Base-by-base conservation (phyloP, 225 moss, liverwort and hornwort species). In the Straminergon stramineum region DNA sequence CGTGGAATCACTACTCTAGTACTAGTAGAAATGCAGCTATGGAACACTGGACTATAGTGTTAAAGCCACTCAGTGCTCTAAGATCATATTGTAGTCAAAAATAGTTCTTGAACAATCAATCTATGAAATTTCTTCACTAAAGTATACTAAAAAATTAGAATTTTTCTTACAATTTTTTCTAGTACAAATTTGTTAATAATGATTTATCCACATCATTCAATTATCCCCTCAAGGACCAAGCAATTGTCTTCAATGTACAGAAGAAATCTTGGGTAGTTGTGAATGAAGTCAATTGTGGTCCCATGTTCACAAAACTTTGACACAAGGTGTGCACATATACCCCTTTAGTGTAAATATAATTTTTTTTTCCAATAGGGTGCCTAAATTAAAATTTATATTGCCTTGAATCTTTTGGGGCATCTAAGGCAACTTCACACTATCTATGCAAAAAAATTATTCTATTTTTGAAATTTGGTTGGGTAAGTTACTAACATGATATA, bases 361-460 rank as follows among this genome's bases (percentile, higher is more conserved):
- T n/a, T n/a, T 4, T n/a, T 11, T 13, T 69, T 2, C 4, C 9
- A 32, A n/a, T 69, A 0, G 2, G 1, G 2, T 39, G 13, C 0
- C 7, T 0, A 7, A 2, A 23, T 39, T 8, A n/a, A 69, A 69
- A 13, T n/a, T 69, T n/a, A 23, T 23, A 0, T 13, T n/a, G 13
- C 69, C 4, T 23, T n/a, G 4, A n/a, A n/a, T 4, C 13, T 22
- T n/a, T 13, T 2, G 0, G 4, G 9, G 48, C 48, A 48, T 6
- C 45, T 45, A 6, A 45, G 45, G 10, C 4, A n/a, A 22, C 13
- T 69, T n/a, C 1, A 0, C 0, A n/a, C 7, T 22, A 4, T 2
- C 21, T 37, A 7, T n/a, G 20, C 22, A 68, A n/a, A 21, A 68
- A 22, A 21, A 21, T 12, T 4, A n/a, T 13, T n/a, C 6, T 68